These are phyloP conservation scores for Metroxylon sagu DNA, from an alignment of 176 grass and related monocot species.

Conservation along the genomic window DNA sequence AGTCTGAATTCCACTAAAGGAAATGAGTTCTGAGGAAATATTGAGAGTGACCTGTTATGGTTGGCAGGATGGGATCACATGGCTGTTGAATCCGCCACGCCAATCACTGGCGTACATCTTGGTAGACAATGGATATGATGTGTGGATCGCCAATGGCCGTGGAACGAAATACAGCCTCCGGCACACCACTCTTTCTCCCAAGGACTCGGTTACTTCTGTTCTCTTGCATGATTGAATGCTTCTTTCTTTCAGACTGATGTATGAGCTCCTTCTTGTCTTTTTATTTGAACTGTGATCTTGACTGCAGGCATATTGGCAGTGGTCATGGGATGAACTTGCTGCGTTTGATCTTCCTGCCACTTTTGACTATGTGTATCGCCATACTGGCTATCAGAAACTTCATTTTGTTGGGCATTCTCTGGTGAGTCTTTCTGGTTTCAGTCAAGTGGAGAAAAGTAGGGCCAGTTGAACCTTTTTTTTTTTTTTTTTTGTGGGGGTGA, in stretches of 20 bases:
- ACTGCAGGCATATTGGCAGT: slow-evolving; percentile 50
- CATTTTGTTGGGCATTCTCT: slow-evolving; percentile 52
- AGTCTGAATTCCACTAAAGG: slow-evolving; percentile 7
- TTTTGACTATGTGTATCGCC: slow-evolving; percentile 32
- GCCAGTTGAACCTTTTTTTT: neutral
- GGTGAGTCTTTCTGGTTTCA: slow-evolving; percentile 14
- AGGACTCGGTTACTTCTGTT: slow-evolving; percentile 27
- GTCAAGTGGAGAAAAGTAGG: too few relatives aligned
- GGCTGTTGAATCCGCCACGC: slow-evolving; percentile 47
- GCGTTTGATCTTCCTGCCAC: slow-evolving; percentile 47
- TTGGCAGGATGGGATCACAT: slow-evolving; percentile 38
- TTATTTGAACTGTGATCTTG: too few relatives aligned
- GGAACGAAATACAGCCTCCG: slow-evolving; percentile 46
- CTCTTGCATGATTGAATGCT: neutral
- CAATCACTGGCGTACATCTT: slow-evolving; percentile 51
- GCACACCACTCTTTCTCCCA: slow-evolving; percentile 29
- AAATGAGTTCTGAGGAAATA: neutral
- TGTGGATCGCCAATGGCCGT: slow-evolving; percentile 55
- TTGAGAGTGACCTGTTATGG: too few relatives aligned
- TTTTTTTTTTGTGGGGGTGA: neutral
- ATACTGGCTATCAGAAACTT: slow-evolving; percentile 34
- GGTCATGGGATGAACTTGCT: slow-evolving; percentile 44
- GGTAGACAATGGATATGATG: slow-evolving; percentile 47
- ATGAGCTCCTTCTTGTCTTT: too few relatives aligned
- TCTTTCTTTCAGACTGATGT: too few relatives aligned